Evolutionary conservation across 257 asterid genomes (phyloP).

Genomic region (Petrea volubilis): DNA sequence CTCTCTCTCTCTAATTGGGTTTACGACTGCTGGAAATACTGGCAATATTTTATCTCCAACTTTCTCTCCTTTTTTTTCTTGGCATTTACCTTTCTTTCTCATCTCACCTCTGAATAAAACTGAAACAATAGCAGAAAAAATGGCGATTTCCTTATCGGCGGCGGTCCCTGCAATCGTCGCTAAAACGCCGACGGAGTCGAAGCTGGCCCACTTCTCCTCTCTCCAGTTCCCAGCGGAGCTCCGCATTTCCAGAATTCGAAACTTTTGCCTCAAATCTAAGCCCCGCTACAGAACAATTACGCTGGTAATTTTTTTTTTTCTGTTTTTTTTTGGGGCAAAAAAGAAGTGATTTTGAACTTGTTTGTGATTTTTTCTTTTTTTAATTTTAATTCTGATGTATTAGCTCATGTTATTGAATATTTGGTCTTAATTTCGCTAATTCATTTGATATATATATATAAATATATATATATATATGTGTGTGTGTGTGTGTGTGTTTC

Average conservation of each 20-base stretch:
- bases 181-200: slow-evolving; percentile 30
- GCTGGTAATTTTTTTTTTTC: slow-evolving; percentile 39
- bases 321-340: background rate
- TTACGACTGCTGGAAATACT: background rate
- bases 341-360: background rate
- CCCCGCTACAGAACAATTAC: slow-evolving; percentile 40
- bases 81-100: background rate
- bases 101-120: slow-evolving; percentile 9
- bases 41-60: slow-evolving; percentile 20
- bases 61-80: background rate
- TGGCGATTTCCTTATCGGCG: slow-evolving; percentile 70
- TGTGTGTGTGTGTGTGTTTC: background rate
- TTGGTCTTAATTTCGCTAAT: background rate
- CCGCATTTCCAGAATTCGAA: slow-evolving; percentile 41
- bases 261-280: slow-evolving; percentile 29
- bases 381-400: background rate
- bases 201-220: slow-evolving; percentile 49
- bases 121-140: slow-evolving; percentile 11
- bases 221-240: slow-evolving; percentile 53
- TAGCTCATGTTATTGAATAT: background rate
- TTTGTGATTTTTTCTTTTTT: background rate
- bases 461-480: no score
- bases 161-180: slow-evolving; percentile 30
- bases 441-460: background rate
- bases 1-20: no score